Conservation (phyloP, 306 rosid genomes). For the Rubus parviflorus region DNA sequence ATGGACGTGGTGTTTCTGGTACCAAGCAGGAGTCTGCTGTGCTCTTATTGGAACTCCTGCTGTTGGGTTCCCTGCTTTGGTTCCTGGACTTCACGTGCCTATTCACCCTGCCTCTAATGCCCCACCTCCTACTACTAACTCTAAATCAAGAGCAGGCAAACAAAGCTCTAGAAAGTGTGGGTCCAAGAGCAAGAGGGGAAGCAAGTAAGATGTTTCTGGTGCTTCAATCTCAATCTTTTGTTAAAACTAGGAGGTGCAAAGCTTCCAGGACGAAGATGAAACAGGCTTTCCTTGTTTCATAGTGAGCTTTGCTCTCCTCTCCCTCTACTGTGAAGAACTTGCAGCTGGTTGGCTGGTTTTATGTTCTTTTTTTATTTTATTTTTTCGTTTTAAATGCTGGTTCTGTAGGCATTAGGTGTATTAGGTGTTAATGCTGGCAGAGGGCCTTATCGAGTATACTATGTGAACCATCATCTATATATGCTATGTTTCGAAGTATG, state of each 20-base stretch:
- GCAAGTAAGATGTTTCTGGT: slow-evolving; percentile 34
- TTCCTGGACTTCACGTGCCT: slow-evolving; percentile 75
- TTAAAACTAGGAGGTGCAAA: slow-evolving; percentile 63
- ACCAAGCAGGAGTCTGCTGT: slow-evolving; percentile 99
- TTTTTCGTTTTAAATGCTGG: not conserved
- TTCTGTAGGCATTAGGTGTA: not conserved
- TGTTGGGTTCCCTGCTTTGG: slow-evolving; percentile 99
- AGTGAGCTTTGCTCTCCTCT: slow-evolving; percentile 4
- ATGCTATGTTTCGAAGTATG: not conserved
- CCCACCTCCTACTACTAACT: slow-evolving; percentile 25
- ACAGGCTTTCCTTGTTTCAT: slow-evolving; percentile 13
- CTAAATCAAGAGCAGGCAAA: slow-evolving; percentile 22
- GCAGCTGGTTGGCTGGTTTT: not conserved
- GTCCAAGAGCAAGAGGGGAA: slow-evolving; percentile 47
- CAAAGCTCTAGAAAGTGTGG: slow-evolving; percentile 50
- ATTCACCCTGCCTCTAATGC: slow-evolving; percentile 44
- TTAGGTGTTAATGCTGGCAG: not conserved
- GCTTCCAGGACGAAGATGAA: slow-evolving; percentile 78
- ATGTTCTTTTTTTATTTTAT: not conserved
- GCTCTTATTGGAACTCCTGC: slow-evolving; percentile 99
- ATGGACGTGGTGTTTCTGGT: slow-evolving; percentile 50
- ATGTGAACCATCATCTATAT: not conserved
- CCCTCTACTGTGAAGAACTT: not conserved
- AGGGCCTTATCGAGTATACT: not conserved
- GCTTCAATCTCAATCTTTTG: slow-evolving; percentile 44